phyloP scores from a whole-genome alignment of 2,329 filamentous ascomycete species.

The Colletotrichum viniferum region DNA sequence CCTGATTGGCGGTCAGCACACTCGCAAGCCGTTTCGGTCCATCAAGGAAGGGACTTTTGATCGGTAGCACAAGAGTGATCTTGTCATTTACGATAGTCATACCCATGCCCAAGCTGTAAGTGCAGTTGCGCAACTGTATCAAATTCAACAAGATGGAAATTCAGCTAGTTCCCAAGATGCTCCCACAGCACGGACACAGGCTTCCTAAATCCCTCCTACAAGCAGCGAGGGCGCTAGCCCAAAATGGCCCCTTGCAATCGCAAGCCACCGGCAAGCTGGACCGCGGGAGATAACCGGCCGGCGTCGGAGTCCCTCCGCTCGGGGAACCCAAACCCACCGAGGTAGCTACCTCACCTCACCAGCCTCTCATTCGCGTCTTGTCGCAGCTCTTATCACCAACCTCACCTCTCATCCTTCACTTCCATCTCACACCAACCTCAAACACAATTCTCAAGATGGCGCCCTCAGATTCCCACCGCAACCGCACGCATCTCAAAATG shows the following conservation, averaged over 20 bases:
- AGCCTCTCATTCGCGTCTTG: not conserved
- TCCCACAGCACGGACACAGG: not conserved
- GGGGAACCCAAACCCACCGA: not conserved
- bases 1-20: not conserved
- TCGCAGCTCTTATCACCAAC: not conserved
- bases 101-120: too few relatives aligned
- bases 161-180: too few relatives aligned
- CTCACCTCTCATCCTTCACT: not conserved
- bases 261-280: not conserved
- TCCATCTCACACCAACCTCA: not conserved
- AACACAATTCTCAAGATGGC: not conserved
- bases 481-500: not conserved
- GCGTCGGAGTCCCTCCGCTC: slow-evolving; percentile 17
- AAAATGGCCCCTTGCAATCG: not conserved
- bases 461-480: not conserved
- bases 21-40: accelerated
- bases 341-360: not conserved
- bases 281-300: slow-evolving; percentile 15
- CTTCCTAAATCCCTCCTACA: not conserved
- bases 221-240: not conserved
- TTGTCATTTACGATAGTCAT: too few relatives aligned
- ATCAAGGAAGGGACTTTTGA: not conserved
- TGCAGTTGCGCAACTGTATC: not conserved
- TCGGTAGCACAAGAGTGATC: too few relatives aligned
- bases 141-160: not conserved